These are phyloP conservation scores for Cinnamomum chago DNA, from an alignment of 164 flowering plant genomes.

Conservation along the genomic window DNA sequence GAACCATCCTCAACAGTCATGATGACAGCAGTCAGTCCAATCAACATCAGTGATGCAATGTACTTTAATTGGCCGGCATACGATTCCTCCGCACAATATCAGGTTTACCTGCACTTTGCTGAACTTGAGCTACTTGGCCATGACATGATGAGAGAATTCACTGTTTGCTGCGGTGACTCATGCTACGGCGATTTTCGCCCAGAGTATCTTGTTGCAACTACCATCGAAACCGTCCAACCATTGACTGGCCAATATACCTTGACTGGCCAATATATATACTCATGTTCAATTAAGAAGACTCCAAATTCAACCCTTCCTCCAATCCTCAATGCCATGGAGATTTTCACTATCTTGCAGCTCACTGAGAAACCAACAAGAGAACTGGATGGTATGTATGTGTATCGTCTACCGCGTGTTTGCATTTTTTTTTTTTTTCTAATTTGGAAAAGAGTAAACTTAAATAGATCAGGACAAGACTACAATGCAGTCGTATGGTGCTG, in stretches of 20 bases:
- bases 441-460: too few relatives aligned
- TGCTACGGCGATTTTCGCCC: background rate
- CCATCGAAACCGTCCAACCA: background rate
- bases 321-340: constrained; percentile 29
- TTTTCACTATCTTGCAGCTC: too few relatives aligned
- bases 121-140: constrained; percentile 19
- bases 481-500: too few relatives aligned
- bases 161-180: constrained; percentile 5
- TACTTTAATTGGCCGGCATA: background rate
- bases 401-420: too few relatives aligned
- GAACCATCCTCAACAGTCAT: constrained; percentile 22
- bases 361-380: too few relatives aligned
- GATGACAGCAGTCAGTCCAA: constrained; percentile 25
- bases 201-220: background rate
- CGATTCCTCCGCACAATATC: constrained; percentile 6
- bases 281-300: constrained; percentile 15
- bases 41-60: constrained; percentile 8
- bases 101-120: constrained; percentile 32
- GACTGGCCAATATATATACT: too few relatives aligned
- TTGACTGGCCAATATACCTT: background rate
- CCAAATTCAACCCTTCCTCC: constrained; percentile 37
- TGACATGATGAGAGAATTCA: constrained; percentile 25
- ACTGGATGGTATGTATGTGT: constrained; percentile 4
- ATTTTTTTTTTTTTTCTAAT: too few relatives aligned
- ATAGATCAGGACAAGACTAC: too few relatives aligned